Percentiles rank a stretch among this genome's conserved stretches.
Conservation (phyloP, 805 yeast genomes). For the Wickerhamomyces hampshirensis region DNA sequence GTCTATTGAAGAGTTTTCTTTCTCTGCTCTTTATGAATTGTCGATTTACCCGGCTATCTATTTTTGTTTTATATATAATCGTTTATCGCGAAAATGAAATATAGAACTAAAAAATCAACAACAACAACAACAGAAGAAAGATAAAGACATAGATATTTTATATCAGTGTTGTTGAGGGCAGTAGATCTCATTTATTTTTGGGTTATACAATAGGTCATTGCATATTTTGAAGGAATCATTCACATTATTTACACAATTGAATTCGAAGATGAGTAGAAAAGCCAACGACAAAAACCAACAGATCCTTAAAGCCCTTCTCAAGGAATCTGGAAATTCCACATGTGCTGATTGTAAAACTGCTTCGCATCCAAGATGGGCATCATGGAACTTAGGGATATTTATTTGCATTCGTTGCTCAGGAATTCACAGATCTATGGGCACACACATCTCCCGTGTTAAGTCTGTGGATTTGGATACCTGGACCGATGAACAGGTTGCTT, state of each 20-base stretch:
- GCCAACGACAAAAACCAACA: slow-evolving; percentile 30
- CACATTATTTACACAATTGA: no score
- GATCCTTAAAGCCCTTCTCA: slow-evolving; percentile 68
- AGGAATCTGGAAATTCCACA: slow-evolving; percentile 67
- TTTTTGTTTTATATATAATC: no score
- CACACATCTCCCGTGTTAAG: slow-evolving; percentile 89
- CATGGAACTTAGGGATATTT: slow-evolving; percentile 92
- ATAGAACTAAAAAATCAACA: no score
- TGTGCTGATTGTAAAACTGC: slow-evolving; percentile 93
- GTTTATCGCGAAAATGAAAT: no score
- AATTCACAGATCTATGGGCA: slow-evolving; percentile 91
- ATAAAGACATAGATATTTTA: no score
- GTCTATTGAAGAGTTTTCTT: no score
- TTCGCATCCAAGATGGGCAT: slow-evolving; percentile 95
- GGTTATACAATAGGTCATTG: no score
- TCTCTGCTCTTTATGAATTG: no score
- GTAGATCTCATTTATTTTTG: background rate
- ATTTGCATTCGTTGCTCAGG: slow-evolving; percentile 95
- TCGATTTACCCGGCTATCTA: no score
- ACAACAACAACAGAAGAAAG: no score
- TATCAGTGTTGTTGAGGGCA: background rate
- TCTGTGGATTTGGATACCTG: slow-evolving; percentile 94
- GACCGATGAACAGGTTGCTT: slow-evolving; percentile 87
- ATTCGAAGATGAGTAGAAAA: no score
- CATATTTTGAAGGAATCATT: no score